phyloP scores from a whole-genome alignment of 129 eudicot species.

The Saussurea involucrata region DNA sequence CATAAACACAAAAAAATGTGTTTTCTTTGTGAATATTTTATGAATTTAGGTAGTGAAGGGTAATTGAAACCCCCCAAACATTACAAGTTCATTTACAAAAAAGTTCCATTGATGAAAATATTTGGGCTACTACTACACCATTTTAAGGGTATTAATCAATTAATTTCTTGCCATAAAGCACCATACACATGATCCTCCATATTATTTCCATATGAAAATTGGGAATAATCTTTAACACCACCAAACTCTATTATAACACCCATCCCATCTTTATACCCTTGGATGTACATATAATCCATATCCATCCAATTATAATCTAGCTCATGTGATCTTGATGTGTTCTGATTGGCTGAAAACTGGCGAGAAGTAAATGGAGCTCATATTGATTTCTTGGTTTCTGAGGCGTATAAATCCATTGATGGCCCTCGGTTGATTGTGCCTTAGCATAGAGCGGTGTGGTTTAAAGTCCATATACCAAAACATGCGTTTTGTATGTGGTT shows the following conservation, averaged over 20 bases:
- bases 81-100: conserved; percentile 28
- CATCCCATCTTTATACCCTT: conserved; percentile 24
- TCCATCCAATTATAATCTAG: conserved; percentile 55
- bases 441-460: too few species aligned
- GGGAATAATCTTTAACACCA: conserved; percentile 32
- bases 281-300: conserved; percentile 38
- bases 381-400: too few species aligned
- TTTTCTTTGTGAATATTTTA: neutral
- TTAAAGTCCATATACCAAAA: too few species aligned
- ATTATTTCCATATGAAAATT: conserved; percentile 21
- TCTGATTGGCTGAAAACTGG: conserved; percentile 17
- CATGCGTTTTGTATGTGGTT: too few species aligned
- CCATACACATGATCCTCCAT: conserved; percentile 42
- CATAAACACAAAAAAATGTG: neutral
- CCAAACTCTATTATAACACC: conserved; percentile 26
- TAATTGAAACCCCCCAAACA: conserved; percentile 22
- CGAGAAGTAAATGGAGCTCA: too few species aligned
- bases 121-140: conserved; percentile 19
- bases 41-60: conserved; percentile 4
- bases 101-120: conserved; percentile 17
- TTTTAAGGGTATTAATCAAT: conserved; percentile 11
- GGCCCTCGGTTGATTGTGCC: too few species aligned
- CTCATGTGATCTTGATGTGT: conserved; percentile 15
- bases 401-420: too few species aligned
- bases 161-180: conserved; percentile 41